These are phyloP conservation scores for Prunus davidiana DNA, from an alignment of 306 rosid genomes.

Conservation along the genomic window DNA sequence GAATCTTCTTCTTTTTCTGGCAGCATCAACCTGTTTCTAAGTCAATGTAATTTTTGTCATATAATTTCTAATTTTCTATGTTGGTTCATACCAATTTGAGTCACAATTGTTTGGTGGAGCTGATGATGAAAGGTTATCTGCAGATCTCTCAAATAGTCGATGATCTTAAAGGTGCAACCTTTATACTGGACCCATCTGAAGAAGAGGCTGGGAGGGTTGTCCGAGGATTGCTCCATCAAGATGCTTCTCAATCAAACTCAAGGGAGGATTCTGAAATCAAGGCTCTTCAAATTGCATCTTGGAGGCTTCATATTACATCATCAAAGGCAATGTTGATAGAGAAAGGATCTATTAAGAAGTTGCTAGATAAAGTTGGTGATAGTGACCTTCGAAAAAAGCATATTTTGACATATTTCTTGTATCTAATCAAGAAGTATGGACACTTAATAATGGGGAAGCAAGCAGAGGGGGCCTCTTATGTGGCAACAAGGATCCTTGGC, in stretches of 20 bases:
- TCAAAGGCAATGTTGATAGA: slow-evolving; percentile 49
- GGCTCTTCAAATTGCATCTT: slow-evolving; percentile 59
- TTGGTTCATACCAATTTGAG: slow-evolving; percentile 2
- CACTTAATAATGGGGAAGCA: slow-evolving; percentile 38
- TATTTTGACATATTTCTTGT: slow-evolving; percentile 56
- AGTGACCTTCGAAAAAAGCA: slow-evolving; percentile 39
- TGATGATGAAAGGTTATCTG: slow-evolving; percentile 33
- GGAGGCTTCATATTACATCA: slow-evolving; percentile 62
- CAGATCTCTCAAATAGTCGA: slow-evolving; percentile 72
- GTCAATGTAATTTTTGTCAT: slow-evolving; percentile 3
- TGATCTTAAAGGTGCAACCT: slow-evolving; percentile 51
- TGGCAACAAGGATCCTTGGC: slow-evolving; percentile 25
- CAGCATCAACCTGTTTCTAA: slow-evolving; percentile 6
- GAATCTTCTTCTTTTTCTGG: not conserved
- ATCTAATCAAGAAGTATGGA: slow-evolving; percentile 50
- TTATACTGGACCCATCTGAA: slow-evolving; percentile 57
- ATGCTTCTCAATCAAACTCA: slow-evolving; percentile 43
- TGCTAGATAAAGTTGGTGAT: slow-evolving; percentile 41
- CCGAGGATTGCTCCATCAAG: slow-evolving; percentile 47
- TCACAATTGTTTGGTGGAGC: slow-evolving; percentile 18
- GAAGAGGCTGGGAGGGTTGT: slow-evolving; percentile 68
- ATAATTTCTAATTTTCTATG: not conserved
- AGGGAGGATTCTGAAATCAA: slow-evolving; percentile 43
- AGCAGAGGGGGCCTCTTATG: slow-evolving; percentile 24
- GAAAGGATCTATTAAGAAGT: slow-evolving; percentile 60